These are phyloP conservation scores for Centaurea solstitialis DNA, from an alignment of 129 eudicot species.

Conservation along the genomic window DNA sequence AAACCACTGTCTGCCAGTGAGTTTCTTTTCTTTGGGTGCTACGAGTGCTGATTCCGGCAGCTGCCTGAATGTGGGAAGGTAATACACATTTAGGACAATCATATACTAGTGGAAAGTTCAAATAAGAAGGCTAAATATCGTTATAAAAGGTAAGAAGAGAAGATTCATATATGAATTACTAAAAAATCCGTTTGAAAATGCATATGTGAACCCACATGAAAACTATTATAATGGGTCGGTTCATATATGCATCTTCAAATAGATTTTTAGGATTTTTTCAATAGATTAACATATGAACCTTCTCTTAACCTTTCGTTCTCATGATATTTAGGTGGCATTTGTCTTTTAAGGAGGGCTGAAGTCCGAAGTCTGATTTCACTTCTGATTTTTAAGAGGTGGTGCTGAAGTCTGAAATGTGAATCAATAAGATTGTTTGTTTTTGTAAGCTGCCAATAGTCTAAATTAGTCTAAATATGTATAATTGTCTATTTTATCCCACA, in stretches of 20 bases:
- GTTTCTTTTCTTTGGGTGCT: constrained; percentile 73
- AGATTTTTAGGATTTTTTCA: too few species aligned
- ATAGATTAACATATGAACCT: neutral
- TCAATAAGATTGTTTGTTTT: too few species aligned
- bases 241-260: neutral
- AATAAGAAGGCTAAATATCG: neutral
- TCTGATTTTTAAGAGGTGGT: too few species aligned
- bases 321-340: neutral
- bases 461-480: too few species aligned
- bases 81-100: neutral
- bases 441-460: too few species aligned
- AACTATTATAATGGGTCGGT: too few species aligned
- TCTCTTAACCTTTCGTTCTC: neutral
- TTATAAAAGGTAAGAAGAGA: neutral
- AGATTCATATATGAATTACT: neutral
- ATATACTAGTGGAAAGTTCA: neutral
- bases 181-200: too few species aligned
- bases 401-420: too few species aligned
- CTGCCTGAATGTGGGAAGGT: constrained; percentile 34
- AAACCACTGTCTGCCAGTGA: constrained; percentile 90
- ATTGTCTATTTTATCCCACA: too few species aligned
- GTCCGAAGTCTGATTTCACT: too few species aligned
- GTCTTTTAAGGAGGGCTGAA: too few species aligned
- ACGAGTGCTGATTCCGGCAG: constrained; percentile 81
- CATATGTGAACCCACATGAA: too few species aligned